These are phyloP conservation scores for Cubamyces sp. DNA, from an alignment of 768 basidiomycete genomes.

Conservation along the genomic window DNA sequence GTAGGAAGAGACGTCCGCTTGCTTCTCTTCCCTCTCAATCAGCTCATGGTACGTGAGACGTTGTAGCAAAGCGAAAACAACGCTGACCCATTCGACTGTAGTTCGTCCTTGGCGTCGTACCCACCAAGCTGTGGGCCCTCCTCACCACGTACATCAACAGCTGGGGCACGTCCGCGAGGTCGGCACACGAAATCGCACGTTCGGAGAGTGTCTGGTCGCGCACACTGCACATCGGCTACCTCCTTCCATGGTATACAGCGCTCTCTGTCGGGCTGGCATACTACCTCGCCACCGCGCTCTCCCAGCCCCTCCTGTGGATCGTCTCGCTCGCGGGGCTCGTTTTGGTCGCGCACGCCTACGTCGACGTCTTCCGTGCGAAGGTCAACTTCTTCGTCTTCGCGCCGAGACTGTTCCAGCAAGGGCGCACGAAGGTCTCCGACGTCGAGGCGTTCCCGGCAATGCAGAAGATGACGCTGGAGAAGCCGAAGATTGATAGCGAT, in stretches of 20 bases:
- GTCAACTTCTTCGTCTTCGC: conserved; percentile 21
- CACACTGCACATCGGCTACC: conserved; percentile 20
- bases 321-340: conserved; percentile 7
- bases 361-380: conserved; percentile 25
- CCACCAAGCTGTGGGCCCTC: conserved; percentile 21
- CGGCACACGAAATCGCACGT: conserved; percentile 22
- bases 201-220: conserved; percentile 23
- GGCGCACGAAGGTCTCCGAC: conserved; percentile 22
- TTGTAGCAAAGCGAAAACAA: not conserved
- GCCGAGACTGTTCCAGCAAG: conserved; percentile 14
- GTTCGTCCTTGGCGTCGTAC: conserved; percentile 24
- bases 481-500: not conserved
- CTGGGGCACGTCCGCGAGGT: conserved; percentile 26
- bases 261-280: conserved; percentile 25
- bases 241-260: conserved; percentile 27
- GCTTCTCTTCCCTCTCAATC: conserved; percentile 28
- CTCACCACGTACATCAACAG: conserved; percentile 21
- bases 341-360: conserved; percentile 11
- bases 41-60: conserved; percentile 19
- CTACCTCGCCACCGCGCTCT: conserved; percentile 23
- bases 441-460: conserved; percentile 17
- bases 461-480: not conserved
- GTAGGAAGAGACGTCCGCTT: conserved; percentile 20
- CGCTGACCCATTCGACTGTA: not conserved
- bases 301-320: conserved; percentile 18